phyloP scores from a whole-genome alignment of 2,329 filamentous ascomycete genomes.

The Claviceps digitariae region DNA sequence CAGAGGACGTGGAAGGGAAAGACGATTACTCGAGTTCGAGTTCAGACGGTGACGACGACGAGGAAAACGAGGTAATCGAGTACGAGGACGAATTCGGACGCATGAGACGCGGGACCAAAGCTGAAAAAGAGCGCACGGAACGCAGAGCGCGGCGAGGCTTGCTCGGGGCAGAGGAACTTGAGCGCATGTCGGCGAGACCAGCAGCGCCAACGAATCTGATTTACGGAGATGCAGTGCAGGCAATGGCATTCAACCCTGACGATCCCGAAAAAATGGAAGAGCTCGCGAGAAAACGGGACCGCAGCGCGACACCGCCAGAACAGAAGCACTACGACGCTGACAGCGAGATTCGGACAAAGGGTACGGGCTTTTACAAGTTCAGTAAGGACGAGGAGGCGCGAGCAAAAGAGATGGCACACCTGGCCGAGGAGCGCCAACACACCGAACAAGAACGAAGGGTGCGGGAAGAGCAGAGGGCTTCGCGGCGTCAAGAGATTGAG shows the following conservation, averaged over 20 bases:
- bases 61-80: conserved; percentile 56
- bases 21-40: conserved; percentile 44
- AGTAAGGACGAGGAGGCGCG: conserved; percentile 57
- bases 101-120: conserved; percentile 56
- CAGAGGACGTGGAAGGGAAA: conserved; percentile 46
- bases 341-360: conserved; percentile 72
- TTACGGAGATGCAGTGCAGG: conserved; percentile 74
- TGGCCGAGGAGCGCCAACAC: conserved; percentile 52
- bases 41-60: conserved; percentile 26
- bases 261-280: conserved; percentile 61
- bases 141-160: conserved; percentile 36
- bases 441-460: conserved; percentile 51
- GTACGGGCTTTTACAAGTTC: conserved; percentile 86
- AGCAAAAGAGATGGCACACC: conserved; percentile 57
- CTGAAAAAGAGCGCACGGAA: conserved; percentile 52
- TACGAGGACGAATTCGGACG: conserved; percentile 89
- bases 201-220: conserved; percentile 58
- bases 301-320: conserved; percentile 65
- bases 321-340: conserved; percentile 76
- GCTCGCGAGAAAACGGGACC: conserved; percentile 65
- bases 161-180: conserved; percentile 46
- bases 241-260: conserved; percentile 67
- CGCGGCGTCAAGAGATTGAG: conserved; percentile 50
- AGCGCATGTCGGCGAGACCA: conserved; percentile 55
- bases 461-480: conserved; percentile 42